Evolutionary conservation across 202 grass and related monocot species (phyloP), one percentile per base, ranked within the genome.

Genomic region (Saccharum hybrid): DNA sequence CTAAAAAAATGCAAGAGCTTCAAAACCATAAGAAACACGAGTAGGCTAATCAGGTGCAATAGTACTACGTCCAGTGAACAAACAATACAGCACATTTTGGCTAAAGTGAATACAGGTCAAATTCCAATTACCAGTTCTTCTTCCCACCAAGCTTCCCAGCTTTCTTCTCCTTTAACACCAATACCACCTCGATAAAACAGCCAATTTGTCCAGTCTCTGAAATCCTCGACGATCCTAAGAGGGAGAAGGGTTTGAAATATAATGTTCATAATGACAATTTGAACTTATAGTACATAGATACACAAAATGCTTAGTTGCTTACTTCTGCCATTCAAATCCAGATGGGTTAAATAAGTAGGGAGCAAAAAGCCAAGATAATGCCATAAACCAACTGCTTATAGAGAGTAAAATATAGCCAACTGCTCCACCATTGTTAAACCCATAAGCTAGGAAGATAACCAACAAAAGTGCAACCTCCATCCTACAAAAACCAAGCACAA

Each of bases 261-360:
- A 43, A 78, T 42, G 10, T 75, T 66, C 7, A 61, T 39, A 68
- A 42, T 63, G 16, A 49, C 22, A 83, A 38, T 66, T 63, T 80
- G 82, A 80, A 42, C 16, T 10, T 30, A 75, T 22, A 84, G 37
- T 56, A 80, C 30, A 59, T 67, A 72, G 41, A 75, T 61, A 66
- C 18, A 74, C 2, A 68, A 4, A 84, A 79, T 77, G 82, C 75
- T 82, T 46, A 89, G 86, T 72, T 75, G 39, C 81, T 89, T 67
- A 97, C 94, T 97, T 97, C 72, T 97, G 94, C 94, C 94, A 97
- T 73, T 97, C 94, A 76, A 97, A 97, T 68, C 92, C 94, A 84
- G 92, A 94, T 49, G 94, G 94, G 46, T 97, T 97, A 82, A 97
- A 97, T 48, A 94, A 72, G 65, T 97, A 97, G 31, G 94, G 94